Evolutionary conservation across 805 yeast genomes (phyloP).

Genomic region (Wickerhamiella brachini): DNA sequence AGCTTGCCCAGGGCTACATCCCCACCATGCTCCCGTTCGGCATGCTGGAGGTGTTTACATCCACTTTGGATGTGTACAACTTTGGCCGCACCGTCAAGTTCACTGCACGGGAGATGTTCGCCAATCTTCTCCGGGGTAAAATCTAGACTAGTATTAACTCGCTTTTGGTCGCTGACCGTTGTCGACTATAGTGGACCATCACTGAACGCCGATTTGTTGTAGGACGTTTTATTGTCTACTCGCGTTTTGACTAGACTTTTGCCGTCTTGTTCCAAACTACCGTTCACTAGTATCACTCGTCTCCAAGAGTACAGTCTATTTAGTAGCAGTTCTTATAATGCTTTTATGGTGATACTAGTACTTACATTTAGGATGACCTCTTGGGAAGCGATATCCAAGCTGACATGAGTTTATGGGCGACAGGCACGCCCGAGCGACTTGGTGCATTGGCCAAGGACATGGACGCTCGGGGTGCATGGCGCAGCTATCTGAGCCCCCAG

Average conservation of each 20-base stretch:
- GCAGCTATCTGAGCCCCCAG: conserved; percentile 24
- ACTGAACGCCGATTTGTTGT: no score
- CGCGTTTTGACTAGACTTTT: no score
- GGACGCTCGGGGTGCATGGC: conserved; percentile 11
- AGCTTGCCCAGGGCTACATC: conserved; percentile 97
- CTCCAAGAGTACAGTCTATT: no score
- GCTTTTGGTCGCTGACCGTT: no score
- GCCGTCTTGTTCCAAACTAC: no score
- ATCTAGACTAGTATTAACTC: conserved; percentile 30
- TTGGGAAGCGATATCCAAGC: neutral
- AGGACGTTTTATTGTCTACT: no score
- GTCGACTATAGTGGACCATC: no score
- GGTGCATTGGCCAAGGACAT: conserved; percentile 11
- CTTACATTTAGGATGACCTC: no score
- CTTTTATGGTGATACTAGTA: no score
- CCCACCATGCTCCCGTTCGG: conserved; percentile 98
- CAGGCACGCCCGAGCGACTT: conserved; percentile 8
- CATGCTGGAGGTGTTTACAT: conserved; percentile 58
- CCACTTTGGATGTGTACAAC: conserved; percentile 68
- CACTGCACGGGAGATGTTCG: conserved; percentile 68
- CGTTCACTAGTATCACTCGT: no score
- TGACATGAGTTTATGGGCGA: conserved; percentile 3
- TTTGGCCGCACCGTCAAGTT: conserved; percentile 53
- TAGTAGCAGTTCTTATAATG: no score
- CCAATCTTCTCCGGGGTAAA: conserved; percentile 55